Evolutionary conservation across 345 rosid species (phyloP).

Genomic region (Heritiera fomes): DNA sequence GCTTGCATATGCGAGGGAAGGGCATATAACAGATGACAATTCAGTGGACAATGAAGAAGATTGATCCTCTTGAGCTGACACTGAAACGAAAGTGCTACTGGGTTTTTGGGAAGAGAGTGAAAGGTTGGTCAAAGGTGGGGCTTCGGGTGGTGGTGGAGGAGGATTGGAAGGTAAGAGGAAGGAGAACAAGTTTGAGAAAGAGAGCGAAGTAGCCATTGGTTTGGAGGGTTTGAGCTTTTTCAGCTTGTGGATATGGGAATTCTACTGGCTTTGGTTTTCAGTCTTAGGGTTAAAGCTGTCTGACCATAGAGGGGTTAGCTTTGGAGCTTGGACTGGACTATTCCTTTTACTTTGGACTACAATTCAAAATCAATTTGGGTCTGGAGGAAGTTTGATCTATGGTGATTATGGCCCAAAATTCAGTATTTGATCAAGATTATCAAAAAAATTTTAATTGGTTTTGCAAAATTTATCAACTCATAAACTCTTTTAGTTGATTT

Average conservation of each 20-base stretch:
- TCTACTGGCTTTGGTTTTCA: constrained; percentile 12
- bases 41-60: constrained; percentile 39
- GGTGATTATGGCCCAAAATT: not conserved
- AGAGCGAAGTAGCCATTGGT: constrained; percentile 66
- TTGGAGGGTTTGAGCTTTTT: constrained; percentile 12
- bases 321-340: no score
- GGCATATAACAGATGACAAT: constrained; percentile 61
- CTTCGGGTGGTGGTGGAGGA: constrained; percentile 27
- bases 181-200: constrained; percentile 66
- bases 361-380: not conserved
- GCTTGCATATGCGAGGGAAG: constrained; percentile 67
- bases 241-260: constrained; percentile 33
- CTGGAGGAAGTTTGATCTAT: not conserved
- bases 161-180: constrained; percentile 55
- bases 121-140: constrained; percentile 33
- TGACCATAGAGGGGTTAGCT: not conserved
- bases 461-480: no score
- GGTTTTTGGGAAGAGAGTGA: constrained; percentile 35
- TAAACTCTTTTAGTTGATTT: no score
- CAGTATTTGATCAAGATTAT: not conserved
- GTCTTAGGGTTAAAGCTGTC: not conserved
- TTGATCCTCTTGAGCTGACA: constrained; percentile 33
- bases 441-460: no score
- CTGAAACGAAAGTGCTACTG: constrained; percentile 28
- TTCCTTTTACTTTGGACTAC: not conserved